These are phyloP conservation scores for Bruguiera sexangula DNA, from an alignment of 345 rosid species.

Conservation along the genomic window DNA sequence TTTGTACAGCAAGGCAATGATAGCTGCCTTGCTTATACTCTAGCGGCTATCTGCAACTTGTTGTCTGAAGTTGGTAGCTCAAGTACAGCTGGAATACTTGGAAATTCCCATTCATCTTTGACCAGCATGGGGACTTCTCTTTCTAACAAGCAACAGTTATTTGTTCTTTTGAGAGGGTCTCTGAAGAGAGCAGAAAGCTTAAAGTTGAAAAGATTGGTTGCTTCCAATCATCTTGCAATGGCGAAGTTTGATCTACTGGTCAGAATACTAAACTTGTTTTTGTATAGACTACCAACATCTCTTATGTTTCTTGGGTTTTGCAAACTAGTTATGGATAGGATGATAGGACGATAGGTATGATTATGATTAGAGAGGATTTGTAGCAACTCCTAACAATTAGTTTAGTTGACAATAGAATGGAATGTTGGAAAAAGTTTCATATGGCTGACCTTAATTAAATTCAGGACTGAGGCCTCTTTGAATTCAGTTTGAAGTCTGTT, in stretches of 20 bases:
- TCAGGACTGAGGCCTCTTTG: no score
- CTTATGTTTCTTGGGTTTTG: no score
- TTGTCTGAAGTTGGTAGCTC: conserved; percentile 82
- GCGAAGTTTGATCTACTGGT: conserved; percentile 91
- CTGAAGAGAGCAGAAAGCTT: conserved; percentile 82
- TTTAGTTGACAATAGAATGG: no score
- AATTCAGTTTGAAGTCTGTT: no score
- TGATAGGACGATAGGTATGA: no score
- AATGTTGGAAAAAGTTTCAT: no score
- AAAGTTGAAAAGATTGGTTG: conserved; percentile 72
- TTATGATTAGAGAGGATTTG: no score
- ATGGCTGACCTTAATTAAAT: no score
- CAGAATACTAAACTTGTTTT: conserved; percentile 20
- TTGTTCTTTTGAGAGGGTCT: conserved; percentile 78
- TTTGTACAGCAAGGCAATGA: conserved; percentile 81
- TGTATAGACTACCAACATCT: no score
- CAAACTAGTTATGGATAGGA: no score
- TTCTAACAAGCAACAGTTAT: conserved; percentile 85
- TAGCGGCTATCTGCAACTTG: conserved; percentile 86
- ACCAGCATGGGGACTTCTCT: conserved; percentile 57
- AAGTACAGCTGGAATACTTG: conserved; percentile 60
- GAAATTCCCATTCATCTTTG: conserved; percentile 69
- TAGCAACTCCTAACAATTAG: no score
- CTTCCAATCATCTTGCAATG: conserved; percentile 91
- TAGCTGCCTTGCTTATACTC: conserved; percentile 90